Conservation (phyloP, 2,329 filamentous ascomycete genomes). For the Fusarium keratoplasticum region DNA sequence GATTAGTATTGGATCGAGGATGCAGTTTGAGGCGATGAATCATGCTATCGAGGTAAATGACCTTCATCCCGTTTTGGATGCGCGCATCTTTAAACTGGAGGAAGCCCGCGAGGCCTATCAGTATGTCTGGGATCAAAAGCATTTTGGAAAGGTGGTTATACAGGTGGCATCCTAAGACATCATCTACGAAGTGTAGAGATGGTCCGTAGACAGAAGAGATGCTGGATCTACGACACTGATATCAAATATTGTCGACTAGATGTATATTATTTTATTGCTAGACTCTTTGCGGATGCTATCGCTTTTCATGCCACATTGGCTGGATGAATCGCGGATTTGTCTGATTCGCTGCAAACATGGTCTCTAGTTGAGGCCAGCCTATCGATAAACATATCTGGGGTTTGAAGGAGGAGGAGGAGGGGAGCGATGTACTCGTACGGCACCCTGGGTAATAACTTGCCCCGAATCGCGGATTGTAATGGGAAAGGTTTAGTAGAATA, state of each 20-base stretch:
- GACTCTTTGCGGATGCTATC: too few relatives aligned
- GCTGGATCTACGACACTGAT: neutral
- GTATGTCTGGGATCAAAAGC: neutral
- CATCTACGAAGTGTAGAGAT: neutral
- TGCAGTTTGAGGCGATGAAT: neutral
- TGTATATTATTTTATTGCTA: neutral
- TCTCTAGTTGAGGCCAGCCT: too few relatives aligned
- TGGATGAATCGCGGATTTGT: too few relatives aligned
- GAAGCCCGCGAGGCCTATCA: neutral
- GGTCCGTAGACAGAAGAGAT: neutral
- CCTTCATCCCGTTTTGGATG: neutral
- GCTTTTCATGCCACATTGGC: too few relatives aligned
- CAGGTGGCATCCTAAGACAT: neutral
- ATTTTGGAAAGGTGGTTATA: neutral
- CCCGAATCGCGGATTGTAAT: too few relatives aligned
- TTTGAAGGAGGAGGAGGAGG: too few relatives aligned
- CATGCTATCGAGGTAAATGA: neutral
- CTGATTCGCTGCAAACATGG: too few relatives aligned
- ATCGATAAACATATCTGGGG: too few relatives aligned
- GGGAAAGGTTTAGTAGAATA: neutral
- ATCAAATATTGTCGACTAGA: neutral
- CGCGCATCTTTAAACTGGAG: neutral
- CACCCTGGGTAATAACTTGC: too few relatives aligned
- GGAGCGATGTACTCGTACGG: too few relatives aligned
- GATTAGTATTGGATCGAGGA: neutral